Conservation (phyloP, 345 rosid species). For the Citrus reticulata region DNA sequence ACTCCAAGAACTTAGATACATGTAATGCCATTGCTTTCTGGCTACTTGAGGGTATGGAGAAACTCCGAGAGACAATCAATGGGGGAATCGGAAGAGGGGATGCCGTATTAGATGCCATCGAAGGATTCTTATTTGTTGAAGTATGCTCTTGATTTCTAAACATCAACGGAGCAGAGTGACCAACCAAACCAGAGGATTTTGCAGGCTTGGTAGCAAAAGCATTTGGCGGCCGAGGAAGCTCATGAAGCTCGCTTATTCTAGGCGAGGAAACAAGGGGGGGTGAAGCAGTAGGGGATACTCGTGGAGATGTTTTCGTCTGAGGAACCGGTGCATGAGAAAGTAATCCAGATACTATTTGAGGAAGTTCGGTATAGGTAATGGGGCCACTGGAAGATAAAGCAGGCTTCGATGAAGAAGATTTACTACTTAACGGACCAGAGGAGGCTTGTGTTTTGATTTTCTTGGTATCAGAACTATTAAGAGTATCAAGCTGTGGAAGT, state of each 20-base stretch:
- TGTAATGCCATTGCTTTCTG: slow-evolving; percentile 59
- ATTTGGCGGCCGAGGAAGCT: slow-evolving; percentile 93
- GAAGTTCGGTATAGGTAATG: slow-evolving; percentile 36
- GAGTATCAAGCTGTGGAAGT: slow-evolving; percentile 26
- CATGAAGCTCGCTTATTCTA: slow-evolving; percentile 75
- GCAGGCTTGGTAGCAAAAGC: slow-evolving; percentile 42
- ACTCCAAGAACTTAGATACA: slow-evolving; percentile 37
- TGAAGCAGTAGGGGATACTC: slow-evolving; percentile 72
- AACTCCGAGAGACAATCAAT: slow-evolving; percentile 58
- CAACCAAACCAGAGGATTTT: slow-evolving; percentile 47
- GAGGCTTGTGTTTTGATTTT: slow-evolving; percentile 53
- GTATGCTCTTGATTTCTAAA: slow-evolving; percentile 57
- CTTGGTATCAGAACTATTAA: slow-evolving; percentile 37
- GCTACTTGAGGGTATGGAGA: slow-evolving; percentile 80
- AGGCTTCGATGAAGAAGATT: slow-evolving; percentile 47
- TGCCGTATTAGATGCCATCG: slow-evolving; percentile 38
- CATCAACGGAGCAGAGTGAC: slow-evolving; percentile 86
- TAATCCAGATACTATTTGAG: slow-evolving; percentile 43
- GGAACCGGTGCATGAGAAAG: slow-evolving; percentile 41
- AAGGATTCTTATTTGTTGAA: slow-evolving; percentile 32
- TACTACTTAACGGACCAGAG: slow-evolving; percentile 70
- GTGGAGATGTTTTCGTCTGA: slow-evolving; percentile 58
- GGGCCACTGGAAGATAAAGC: slow-evolving; percentile 46
- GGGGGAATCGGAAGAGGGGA: slow-evolving; percentile 90
- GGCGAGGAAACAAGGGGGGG: slow-evolving; percentile 86